Evolutionary conservation across 139 green algal species (phyloP), one percentile per base, ranked within the genome.

Genomic region (Chlorella sp.): DNA sequence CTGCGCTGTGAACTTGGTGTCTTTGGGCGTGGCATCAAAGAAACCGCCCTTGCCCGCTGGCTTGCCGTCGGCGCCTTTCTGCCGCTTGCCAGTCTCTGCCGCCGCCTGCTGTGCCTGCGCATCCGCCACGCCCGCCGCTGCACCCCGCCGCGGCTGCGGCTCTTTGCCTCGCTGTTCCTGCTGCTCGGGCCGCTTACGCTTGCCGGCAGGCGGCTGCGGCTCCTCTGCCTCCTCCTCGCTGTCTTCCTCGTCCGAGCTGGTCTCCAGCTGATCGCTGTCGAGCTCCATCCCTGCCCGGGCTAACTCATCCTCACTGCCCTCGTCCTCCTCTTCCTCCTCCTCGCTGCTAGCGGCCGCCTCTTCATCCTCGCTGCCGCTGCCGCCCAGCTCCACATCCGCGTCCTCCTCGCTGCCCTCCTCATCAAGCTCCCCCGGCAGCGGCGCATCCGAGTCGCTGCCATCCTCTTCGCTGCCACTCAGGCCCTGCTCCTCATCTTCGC

Each of bases 1-100:
- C 78, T 69, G 38, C 2, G 94, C 94, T 2, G 36, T 88, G 89
- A 97, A 98, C 30, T 34, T 85, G 24, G 88, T 94, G 48, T 86
- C 93, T 58, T 94, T 81, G 0, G 93, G 90, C 9, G 92, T 89
- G 54, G 89, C 58, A 1, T 88, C 86, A 80, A 93, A 97, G 88
- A 94, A 95, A 40, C 73, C 85, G 9, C 65, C 62, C 40, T 36
- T 68, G 64, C 60, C 60, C 0, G 44, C 44, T 3, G 72, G 22
- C 41, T 56, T 17, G 24, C 36, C 46, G 24, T 68, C 58, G 58
- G n/a, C 40, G 62, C 41, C 68, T 65, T 73, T 67, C 17, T 82
- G 51, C 60, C 76, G 65, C 83, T 76, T 76, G 19, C 64, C 67
- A 51, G 20, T 65, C 38, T 28, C 34, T 79, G 56, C 56, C 76